Base-by-base conservation (phyloP, 2,329 filamentous ascomycete species). In the Shiraia sp. region DNA sequence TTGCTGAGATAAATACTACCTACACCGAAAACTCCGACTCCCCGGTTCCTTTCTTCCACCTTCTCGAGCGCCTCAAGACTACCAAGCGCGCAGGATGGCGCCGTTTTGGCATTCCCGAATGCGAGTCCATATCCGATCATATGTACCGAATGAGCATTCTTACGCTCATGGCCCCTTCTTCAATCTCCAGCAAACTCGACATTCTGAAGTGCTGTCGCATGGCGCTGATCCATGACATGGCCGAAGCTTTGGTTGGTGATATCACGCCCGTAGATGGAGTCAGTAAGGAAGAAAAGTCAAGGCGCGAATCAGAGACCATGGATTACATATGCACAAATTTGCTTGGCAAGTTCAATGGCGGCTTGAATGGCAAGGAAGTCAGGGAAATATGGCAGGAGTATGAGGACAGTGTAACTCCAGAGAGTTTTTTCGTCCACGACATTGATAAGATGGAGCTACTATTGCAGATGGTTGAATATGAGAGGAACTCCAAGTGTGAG, bases 121-220 rank as follows among this genome's bases (percentile, higher is more conserved):
- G 89, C 67, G 93, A 99, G 72, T 95, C 90, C 2, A 96, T 99
- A 65, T 81, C 89, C 39, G 93, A 99, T 74, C 93, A 99, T 79
- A 99, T 99, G 93, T 99, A 97, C 74, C 90, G 93, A 73, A 99
- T 99, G 93, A 90, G 91, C 35, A 81, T 99, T 56, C 90, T 99
- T 70, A 90, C 89, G 51, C 88, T 99, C 85, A 82, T 96, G 53
- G 90, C 90, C 2, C 92, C 93, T 2, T 79, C 88, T 0, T 73
- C 86, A 1, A 81, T 96, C 9, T 78, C 83, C 2, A 72, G 82
- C 0, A 80, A 80, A 27, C 77, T 97, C 61, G 87, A 97, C 66
- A 79, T 96, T 27, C 72, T 80, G 17, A 86, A 85, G 57, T 99
- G 93, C 77, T 92, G 90, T 59, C 89, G 89, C 73, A 96, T 99